Evolutionary conservation across 129 eudicot species (phyloP), one percentile per base, ranked within the genome.

Genomic region (Flaveria brownii): DNA sequence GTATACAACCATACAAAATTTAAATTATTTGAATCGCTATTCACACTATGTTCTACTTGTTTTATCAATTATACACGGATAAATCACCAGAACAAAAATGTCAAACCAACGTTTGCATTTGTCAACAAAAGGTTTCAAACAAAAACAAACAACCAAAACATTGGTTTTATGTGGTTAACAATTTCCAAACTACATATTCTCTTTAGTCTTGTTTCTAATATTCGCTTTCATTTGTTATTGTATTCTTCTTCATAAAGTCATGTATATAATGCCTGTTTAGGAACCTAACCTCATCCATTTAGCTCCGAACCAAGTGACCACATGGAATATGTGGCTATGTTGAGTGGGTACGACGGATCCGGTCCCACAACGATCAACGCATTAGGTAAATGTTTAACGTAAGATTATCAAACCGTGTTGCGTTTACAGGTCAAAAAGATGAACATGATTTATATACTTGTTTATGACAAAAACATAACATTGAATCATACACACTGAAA

Each of bases 271-370:
- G 80, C 23, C 39, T 51, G 39, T 52, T 52, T 70, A 69, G 62
- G 50, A 67, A 68, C 82, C 76, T 78, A 78, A 70, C 62, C 73
- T 62, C 73, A 63, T 43, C 73, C 28, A n/a, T 79, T 73, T 41
- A n/a, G 72, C 51, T 25, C 71, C 73, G 43, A 79, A 72, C 74
- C 74, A 80, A 41, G 73, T 41, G 50, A 36, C 46, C 60, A 47
- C 66, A 49, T 39, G 41, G 46, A 41, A 23, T 10, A 51, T 18
- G 60, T 70, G 55, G 55, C 30, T 14, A 68, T 74, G 46, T 46
- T 68, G 39, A 16, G 70, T 80, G 83, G 64, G 70, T 28, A 55
- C 42, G 61, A 46, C 9, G 63, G 75, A 23, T 66, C 41, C 67
- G 70, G 68, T 63, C 78, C 65, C 54, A 20, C 64, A 33, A 61